A percentile compares a stretch with the other conserved stretches of the same genome.
Evolutionary conservation across 805 yeast species (phyloP).

Genomic region (Teunomyces kruisii): DNA sequence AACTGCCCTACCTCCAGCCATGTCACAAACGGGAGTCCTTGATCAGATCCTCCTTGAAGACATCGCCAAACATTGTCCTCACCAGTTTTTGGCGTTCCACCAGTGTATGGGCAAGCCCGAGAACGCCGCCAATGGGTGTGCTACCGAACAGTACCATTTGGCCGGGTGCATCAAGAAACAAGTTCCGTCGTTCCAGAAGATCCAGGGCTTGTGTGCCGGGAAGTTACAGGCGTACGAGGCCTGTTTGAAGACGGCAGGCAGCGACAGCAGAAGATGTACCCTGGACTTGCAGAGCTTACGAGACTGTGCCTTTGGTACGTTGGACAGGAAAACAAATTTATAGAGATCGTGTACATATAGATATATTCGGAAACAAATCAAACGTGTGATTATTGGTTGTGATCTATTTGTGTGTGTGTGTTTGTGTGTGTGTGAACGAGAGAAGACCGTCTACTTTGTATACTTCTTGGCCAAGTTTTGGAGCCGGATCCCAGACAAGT

Average conservation of each 20-base stretch:
- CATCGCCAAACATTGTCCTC: constrained; percentile 74
- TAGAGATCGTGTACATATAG: not conserved
- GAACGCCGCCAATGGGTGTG: constrained; percentile 47
- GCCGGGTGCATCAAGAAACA: constrained; percentile 60
- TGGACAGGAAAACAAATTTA: constrained; percentile 15
- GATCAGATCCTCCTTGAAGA: constrained; percentile 80
- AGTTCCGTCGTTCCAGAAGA: constrained; percentile 72
- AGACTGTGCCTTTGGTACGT: constrained; percentile 54
- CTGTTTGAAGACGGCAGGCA: constrained; percentile 53
- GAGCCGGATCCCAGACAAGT: constrained; percentile 27
- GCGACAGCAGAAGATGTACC: constrained; percentile 50
- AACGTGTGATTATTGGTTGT: too few relatives aligned
- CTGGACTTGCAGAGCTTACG: constrained; percentile 56
- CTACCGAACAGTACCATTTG: constrained; percentile 53
- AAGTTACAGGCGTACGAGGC: constrained; percentile 62
- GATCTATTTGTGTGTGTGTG: too few relatives aligned
- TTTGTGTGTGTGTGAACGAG: too few relatives aligned
- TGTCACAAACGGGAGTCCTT: constrained; percentile 20
- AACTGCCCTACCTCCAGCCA: too few relatives aligned
- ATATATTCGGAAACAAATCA: not conserved
- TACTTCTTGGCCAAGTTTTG: constrained; percentile 35
- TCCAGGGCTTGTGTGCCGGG: constrained; percentile 59
- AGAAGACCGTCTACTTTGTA: too few relatives aligned
- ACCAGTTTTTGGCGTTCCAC: constrained; percentile 68
- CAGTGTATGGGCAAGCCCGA: constrained; percentile 65